phyloP scores from a whole-genome alignment of 441 rosid species.

The Daphne laureola region DNA sequence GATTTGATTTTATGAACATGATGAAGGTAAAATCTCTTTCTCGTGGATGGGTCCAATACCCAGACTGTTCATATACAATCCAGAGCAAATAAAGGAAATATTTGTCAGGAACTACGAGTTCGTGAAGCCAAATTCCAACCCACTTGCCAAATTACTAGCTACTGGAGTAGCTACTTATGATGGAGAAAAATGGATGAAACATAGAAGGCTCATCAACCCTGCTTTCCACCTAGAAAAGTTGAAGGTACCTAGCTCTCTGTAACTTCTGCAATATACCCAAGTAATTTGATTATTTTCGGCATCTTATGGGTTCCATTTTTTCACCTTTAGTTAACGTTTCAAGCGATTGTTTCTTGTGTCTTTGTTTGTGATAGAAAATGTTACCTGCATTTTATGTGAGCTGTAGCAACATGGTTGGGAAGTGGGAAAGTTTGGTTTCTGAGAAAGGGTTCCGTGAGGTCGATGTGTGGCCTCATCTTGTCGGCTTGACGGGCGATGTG shows the following conservation, averaged over 20 bases:
- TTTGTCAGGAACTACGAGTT: slow-evolving; percentile 15
- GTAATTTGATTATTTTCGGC: background rate
- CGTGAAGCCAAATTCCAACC: slow-evolving; percentile 7
- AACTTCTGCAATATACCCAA: background rate
- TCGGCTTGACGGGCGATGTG: slow-evolving; percentile 19
- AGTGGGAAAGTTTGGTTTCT: slow-evolving; percentile 15
- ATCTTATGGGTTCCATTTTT: too few relatives aligned
- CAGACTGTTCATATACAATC: slow-evolving; percentile 23
- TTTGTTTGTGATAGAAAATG: slow-evolving; percentile 19
- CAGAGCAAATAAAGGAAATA: slow-evolving; percentile 24
- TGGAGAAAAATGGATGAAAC: background rate
- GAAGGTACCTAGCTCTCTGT: background rate
- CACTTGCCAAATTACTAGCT: background rate
- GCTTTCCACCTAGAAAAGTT: background rate
- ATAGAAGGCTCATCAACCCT: slow-evolving; percentile 1
- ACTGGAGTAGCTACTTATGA: background rate
- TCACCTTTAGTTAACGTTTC: background rate
- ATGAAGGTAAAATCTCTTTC: slow-evolving; percentile 25
- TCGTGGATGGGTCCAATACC: slow-evolving; percentile 29
- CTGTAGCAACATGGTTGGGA: slow-evolving; percentile 16
- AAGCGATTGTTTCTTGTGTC: background rate
- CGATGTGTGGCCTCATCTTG: slow-evolving; percentile 23
- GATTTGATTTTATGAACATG: background rate
- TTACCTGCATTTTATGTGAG: slow-evolving; percentile 17
- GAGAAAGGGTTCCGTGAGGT: slow-evolving; percentile 11